Evolutionary conservation across 371 early-diverging fungal species (phyloP).

Genomic region (Mucor indicus): DNA sequence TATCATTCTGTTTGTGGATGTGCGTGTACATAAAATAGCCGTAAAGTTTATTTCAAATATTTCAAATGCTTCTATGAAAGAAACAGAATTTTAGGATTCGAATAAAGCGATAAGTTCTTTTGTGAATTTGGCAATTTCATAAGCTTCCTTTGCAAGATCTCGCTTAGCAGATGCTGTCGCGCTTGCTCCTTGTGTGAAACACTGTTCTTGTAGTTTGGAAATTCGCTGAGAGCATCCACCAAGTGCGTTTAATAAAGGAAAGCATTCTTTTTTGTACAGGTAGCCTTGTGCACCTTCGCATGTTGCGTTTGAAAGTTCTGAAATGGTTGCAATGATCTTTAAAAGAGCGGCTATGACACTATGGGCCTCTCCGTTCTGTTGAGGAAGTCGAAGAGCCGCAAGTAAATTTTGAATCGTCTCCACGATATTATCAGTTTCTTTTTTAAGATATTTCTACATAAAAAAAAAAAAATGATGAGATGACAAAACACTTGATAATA

Average conservation of each 20-base stretch:
- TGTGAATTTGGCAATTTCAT: slow-evolving; percentile 89
- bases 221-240: slow-evolving; percentile 11
- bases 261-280: slow-evolving; percentile 34
- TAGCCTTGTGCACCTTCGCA: slow-evolving; percentile 38
- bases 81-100: too few relatives aligned
- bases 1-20: too few relatives aligned
- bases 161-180: slow-evolving; percentile 74
- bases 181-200: slow-evolving; percentile 5
- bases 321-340: slow-evolving; percentile 41
- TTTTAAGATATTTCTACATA: slow-evolving; percentile 68
- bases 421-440: slow-evolving; percentile 83
- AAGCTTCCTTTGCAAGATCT: slow-evolving; percentile 79
- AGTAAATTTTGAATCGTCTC: slow-evolving; percentile 83
- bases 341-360: slow-evolving; percentile 67
- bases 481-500: too few relatives aligned
- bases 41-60: too few relatives aligned
- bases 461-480: neutral
- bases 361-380: slow-evolving; percentile 66
- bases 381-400: slow-evolving; percentile 63
- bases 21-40: too few relatives aligned
- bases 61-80: too few relatives aligned
- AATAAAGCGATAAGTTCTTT: slow-evolving; percentile 66
- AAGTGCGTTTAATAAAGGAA: slow-evolving; percentile 60
- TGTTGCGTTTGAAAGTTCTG: slow-evolving; percentile 40
- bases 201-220: slow-evolving; percentile 2